Conservation (phyloP, 1,139 yeast genomes). For the Taiozyma onychis region DNA sequence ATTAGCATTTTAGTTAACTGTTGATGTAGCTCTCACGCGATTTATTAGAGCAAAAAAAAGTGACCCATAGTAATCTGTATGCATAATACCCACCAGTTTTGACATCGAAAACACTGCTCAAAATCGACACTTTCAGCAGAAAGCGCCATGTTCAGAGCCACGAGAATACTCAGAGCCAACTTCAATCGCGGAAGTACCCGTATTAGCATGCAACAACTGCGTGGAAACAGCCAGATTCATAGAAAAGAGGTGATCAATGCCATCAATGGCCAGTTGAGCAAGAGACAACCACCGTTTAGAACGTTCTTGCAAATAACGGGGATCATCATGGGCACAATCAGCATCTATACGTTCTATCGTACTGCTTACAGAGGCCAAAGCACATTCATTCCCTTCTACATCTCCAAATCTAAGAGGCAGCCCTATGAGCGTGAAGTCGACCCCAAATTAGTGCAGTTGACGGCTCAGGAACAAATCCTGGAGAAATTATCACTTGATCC, state of each 20-base stretch:
- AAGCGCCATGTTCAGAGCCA: conserved; percentile 2
- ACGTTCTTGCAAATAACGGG: conserved; percentile 4
- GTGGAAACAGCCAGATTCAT: neutral
- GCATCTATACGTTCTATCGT: conserved; percentile 8
- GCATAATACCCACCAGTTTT: too few relatives aligned
- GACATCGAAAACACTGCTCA: too few relatives aligned
- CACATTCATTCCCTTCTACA: conserved; percentile 16
- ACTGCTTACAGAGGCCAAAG: conserved; percentile 6
- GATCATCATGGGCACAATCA: conserved; percentile 6
- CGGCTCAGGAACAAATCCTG: conserved; percentile 20
- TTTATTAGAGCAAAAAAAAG: neutral
- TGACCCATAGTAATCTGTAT: neutral
- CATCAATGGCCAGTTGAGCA: conserved; percentile 6
- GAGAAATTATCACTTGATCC: conserved; percentile 18
- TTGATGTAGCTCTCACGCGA: neutral
- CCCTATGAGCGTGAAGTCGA: conserved; percentile 12
- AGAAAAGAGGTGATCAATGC: conserved; percentile 7
- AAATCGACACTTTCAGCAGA: neutral
- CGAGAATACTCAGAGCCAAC: neutral
- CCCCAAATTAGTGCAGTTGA: conserved; percentile 10
- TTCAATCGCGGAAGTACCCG: neutral
- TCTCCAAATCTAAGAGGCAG: conserved; percentile 12
- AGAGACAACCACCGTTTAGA: conserved; percentile 5
- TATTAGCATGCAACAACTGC: neutral
- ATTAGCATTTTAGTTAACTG: neutral